Base-by-base conservation (phyloP, 140 eudicot species). In the Ambrosia hybrid region DNA sequence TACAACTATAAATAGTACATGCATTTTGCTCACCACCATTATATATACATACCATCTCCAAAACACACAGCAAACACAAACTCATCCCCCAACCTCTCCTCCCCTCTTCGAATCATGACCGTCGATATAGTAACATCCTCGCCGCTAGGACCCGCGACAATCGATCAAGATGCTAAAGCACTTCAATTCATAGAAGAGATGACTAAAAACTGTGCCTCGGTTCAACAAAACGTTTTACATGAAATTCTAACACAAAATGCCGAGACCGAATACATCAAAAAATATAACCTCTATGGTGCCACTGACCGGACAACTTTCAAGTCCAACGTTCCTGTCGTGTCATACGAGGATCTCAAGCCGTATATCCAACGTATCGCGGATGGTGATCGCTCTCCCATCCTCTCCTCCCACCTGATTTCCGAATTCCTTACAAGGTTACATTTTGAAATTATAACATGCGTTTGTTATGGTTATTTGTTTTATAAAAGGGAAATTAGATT, bases 361-460 rank as follows among this genome's bases (percentile, higher is more conserved):
- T 84, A 81, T 59, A 84, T 87, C 68, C 83, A 81, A 37, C 85
- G 92, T 13, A 84, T 87, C 67, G 92, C 89, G 0, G 80, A 84
- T 9, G 92, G 92, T 15, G 92, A 87, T 51, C 89, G 87, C n/a
- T 87, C 89, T 57, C 82, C 81, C 9, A 87, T 87, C 52, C 81
- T 87, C 21, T 84, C 92, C 13, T 55, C 89, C 14, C 83, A 71
- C 51, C 92, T 89, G 72, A 84, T 87, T 41, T 87, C 92, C 2
- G 92, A 87, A 68, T 87, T 87, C 61, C 92, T 87, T 58, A 84
- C 92, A 26, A 87, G 92, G 92, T 86, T 5, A 9, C 55, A 49
- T 9, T 49, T 49, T 9, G 48, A 30, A 30, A 30, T 30, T 30
- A 30, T 30, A 30, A 30, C 34, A 30, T 30, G 34, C 2, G 34